phyloP scores from a whole-genome alignment of 805 yeast species.

The Candida ulmi region DNA sequence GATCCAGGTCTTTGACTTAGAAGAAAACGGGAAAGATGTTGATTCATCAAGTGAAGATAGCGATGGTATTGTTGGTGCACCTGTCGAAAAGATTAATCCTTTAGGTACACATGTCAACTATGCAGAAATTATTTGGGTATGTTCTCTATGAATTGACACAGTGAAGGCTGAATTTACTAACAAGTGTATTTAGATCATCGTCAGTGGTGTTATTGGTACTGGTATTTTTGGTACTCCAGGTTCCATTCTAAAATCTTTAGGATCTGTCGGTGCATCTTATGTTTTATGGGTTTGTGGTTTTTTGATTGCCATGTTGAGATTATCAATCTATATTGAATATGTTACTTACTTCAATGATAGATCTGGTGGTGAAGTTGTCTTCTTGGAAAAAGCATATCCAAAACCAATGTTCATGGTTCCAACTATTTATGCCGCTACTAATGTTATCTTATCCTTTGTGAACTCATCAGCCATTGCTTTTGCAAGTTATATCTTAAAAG shows the following conservation, averaged over 20 bases:
- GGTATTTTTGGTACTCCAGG: conserved; percentile 54
- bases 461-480: conserved; percentile 34
- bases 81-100: no score
- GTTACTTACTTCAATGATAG: conserved; percentile 32
- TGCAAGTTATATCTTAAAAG: conserved; percentile 28
- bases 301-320: conserved; percentile 32
- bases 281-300: conserved; percentile 39
- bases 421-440: conserved; percentile 33
- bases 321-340: conserved; percentile 35
- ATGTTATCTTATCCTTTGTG: conserved; percentile 29
- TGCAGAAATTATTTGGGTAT: no score
- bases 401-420: conserved; percentile 30
- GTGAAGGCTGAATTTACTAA: no score
- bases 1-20: no score
- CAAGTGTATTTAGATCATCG: no score
- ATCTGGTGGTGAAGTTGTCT: conserved; percentile 34
- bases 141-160: no score
- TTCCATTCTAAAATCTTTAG: conserved; percentile 34
- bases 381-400: conserved; percentile 34
- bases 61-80: no score
- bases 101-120: no score
- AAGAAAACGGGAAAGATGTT: no score
- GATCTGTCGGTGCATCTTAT: conserved; percentile 38
- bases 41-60: no score
- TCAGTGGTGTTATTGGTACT: conserved; percentile 53